Evolutionary conservation across 768 basidiomycete species (phyloP).

Genomic region (Chlorophyllum brunneum): DNA sequence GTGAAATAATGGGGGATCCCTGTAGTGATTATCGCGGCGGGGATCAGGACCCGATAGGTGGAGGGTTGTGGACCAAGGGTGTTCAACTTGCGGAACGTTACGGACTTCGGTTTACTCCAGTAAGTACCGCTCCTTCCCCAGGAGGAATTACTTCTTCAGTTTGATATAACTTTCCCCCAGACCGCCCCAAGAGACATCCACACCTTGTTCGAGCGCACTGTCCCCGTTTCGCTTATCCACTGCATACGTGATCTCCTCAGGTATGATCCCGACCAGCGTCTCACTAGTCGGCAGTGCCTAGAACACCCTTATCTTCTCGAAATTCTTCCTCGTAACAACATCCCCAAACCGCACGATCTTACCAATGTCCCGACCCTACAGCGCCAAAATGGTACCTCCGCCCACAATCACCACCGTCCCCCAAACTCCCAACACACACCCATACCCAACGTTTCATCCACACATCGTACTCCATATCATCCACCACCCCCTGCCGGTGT

Average conservation of each 20-base stretch:
- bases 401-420: conserved; percentile 29
- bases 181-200: conserved; percentile 62
- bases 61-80: conserved; percentile 84
- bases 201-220: conserved; percentile 70
- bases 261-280: conserved; percentile 84
- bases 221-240: conserved; percentile 80
- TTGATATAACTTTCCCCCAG: conserved; percentile 32
- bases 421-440: conserved; percentile 44
- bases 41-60: conserved; percentile 68
- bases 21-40: conserved; percentile 80
- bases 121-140: conserved; percentile 35
- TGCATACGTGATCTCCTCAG: conserved; percentile 90
- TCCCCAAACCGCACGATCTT: conserved; percentile 40
- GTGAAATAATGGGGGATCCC: conserved; percentile 92
- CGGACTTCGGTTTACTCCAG: conserved; percentile 89
- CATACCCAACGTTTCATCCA: conserved; percentile 35
- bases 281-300: conserved; percentile 84
- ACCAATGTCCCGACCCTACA: conserved; percentile 33
- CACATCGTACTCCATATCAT: conserved; percentile 43
- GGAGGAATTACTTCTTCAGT: neutral
- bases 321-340: conserved; percentile 62
- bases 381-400: conserved; percentile 9
- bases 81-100: conserved; percentile 82
- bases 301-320: conserved; percentile 88
- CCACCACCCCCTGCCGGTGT: conserved; percentile 25